Base-by-base conservation (phyloP, 768 basidiomycete species). In the Lactarius psammicola region DNA sequence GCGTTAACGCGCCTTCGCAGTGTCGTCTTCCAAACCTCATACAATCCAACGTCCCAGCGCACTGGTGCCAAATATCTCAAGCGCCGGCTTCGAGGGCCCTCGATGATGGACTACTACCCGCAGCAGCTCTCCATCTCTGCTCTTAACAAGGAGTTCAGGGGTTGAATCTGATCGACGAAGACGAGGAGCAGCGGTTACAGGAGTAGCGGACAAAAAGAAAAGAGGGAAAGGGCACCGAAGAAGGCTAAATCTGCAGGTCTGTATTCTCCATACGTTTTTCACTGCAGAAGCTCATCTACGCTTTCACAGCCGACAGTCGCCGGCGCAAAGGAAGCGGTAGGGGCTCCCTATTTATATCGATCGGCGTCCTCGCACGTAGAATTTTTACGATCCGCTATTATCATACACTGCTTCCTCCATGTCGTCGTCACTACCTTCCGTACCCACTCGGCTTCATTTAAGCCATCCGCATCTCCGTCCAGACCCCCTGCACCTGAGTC, bases 21-120 rank as follows among this genome's bases (percentile, higher is more conserved):
- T 74, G 74, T 80, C 49, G 84, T 98, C 60, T 96, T 98, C 73
- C 85, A 94, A 73, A 96, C 93, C 10, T 80, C 89, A 4, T 94
- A 90, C 78, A 98, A 98, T 77, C 95, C 95, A 0, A 82, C 82
- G 2, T 84, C 84, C 31, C 74, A 85, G 17, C 87, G 95, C 20
- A 95, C 91, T 0, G 96, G 96, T 20, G 89, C 94, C 31, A 98
- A 98, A 78, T 94, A 96, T 78, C 86, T 98, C 55, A 87, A 89
- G 23, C 81, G 84, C 17, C 82, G 89, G 20, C 84, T 98, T 40
- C 85, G 88, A 0, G 96, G 95, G 0, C 94, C 94, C 0, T 83
- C 92, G 31, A 91, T 97, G 88, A 74, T 89, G 69, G 79, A 84
- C 5, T 98, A 98, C 79, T 95, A 95, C 77, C 90, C 90, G 0